Percentiles rank a stretch among this genome's conserved stretches.
phyloP scores from a whole-genome alignment of 2,329 filamentous ascomycete genomes.

The Calonectria ilicicola region DNA sequence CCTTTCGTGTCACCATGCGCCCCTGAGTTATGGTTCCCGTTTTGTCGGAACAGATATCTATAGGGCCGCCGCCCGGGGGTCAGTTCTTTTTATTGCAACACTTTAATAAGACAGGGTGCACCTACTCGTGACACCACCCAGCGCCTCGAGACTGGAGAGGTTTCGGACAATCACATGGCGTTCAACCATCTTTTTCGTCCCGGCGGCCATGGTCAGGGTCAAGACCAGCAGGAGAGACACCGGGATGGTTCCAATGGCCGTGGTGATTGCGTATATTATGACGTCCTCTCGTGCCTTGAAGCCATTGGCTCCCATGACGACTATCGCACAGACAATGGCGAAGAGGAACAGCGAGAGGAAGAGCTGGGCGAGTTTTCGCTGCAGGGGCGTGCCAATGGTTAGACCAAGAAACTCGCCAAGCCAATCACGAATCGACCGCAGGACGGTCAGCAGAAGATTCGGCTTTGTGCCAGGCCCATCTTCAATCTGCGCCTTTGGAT shows the following conservation, averaged over 20 bases:
- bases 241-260: constrained; percentile 58
- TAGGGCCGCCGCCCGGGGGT: neutral
- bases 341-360: constrained; percentile 65
- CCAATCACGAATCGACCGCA: constrained; percentile 23
- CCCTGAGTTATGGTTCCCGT: constrained; percentile 50
- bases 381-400: constrained; percentile 73
- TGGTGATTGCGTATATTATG: constrained; percentile 53
- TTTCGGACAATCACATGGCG: constrained; percentile 62
- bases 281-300: constrained; percentile 49
- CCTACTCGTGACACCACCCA: constrained; percentile 62
- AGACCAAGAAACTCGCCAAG: constrained; percentile 58
- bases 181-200: constrained; percentile 60
- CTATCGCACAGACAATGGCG: constrained; percentile 33
- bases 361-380: constrained; percentile 75
- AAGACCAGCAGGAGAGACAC: constrained; percentile 60
- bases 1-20: constrained; percentile 44
- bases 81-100: constrained; percentile 10
- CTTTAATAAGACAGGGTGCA: constrained; percentile 25
- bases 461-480: neutral
- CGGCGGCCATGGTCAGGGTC: constrained; percentile 66
- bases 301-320: constrained; percentile 53
- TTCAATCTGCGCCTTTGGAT: constrained; percentile 15
- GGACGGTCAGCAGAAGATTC: neutral
- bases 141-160: constrained; percentile 59
- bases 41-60: constrained; percentile 48